Evolutionary conservation across 352 stramenopile species (phyloP), one percentile per base, ranked within the genome.

Genomic region (Peronospora tabacina): DNA sequence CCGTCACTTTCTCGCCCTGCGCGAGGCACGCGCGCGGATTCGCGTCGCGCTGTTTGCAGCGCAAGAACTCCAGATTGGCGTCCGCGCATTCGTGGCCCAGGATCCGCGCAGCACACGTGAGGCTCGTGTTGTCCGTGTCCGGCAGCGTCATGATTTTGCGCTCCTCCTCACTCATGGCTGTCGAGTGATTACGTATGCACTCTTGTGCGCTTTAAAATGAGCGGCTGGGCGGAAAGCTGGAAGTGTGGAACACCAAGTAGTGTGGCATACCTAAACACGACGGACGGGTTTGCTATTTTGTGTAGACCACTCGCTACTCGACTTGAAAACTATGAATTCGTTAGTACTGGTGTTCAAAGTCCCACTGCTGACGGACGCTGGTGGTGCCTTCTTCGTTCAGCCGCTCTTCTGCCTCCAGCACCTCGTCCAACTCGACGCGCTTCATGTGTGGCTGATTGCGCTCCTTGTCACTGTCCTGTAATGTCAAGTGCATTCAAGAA

Each of bases 1-100:
- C 80, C 38, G 80, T 92, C 60, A 93, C 84, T 66, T 91, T 90
- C 55, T 95, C 84, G 47, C 84, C 84, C 67, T 92, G 75, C 24
- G 75, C 54, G 51, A 95, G 66, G 50, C 84, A 95, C 24, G 76
- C 75, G 45, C 70, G 69, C 43, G 84, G 84, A 70, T 95, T 78
- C 51, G 78, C 64, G 63, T 92, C 66, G 29, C 78, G 72, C 61
- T 86, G 70, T 64, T 95, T 95, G 73, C 84, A 95, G 55, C 81
- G 72, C 63, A 94, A 66, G 58, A 94, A 95, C 41, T 66, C 75
- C 32, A 90, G 67, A 70, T 95, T 95, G 52, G 65, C 61, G 49
- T 89, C 76, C 13, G 82, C 77, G 53, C 84, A 95, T 56, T 93
- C 81, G 55, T 80, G 79, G 46, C 71, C 75, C 58, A 94, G 73